Evolutionary conservation across 78 protist genomes (phyloP).

Genomic region (Emiliania huxleyi): DNA sequence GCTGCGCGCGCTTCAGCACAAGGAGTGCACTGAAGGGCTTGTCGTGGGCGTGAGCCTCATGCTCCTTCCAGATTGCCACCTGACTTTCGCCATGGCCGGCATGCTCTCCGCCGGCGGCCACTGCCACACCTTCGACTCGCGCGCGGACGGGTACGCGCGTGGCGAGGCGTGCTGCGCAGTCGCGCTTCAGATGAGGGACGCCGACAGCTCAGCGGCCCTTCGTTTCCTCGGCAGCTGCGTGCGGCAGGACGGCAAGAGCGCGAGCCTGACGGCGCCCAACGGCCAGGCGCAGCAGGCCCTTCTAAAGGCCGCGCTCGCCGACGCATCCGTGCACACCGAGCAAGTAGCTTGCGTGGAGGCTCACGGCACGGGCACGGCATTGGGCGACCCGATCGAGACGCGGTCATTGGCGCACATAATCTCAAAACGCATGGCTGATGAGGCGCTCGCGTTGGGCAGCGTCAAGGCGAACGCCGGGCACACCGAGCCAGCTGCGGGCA

Average conservation of each 20-base stretch:
- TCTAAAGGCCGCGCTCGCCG: constrained; percentile 48
- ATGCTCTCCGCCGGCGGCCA: constrained; percentile 63
- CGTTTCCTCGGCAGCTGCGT: background rate
- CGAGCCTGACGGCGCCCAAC: constrained; percentile 69
- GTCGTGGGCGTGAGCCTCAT: background rate
- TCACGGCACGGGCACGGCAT: constrained; percentile 36
- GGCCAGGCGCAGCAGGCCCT: constrained; percentile 61
- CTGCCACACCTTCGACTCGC: constrained; percentile 69
- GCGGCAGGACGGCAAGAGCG: constrained; percentile 58
- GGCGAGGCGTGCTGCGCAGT: constrained; percentile 79
- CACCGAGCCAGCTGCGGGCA: constrained; percentile 14
- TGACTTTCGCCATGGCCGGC: constrained; percentile 46
- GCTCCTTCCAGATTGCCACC: background rate
- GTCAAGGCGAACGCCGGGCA: constrained; percentile 7
- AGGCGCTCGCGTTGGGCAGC: constrained; percentile 30
- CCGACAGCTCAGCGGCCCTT: no score
- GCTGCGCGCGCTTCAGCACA: background rate
- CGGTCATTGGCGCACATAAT: background rate
- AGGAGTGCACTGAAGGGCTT: background rate
- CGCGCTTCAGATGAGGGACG: no score
- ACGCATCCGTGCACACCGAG: background rate
- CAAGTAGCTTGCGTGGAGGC: constrained; percentile 62
- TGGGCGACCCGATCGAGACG: constrained; percentile 68
- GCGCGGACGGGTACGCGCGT: constrained; percentile 84
- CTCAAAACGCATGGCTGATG: background rate